Conservation (phyloP, 306 rosid species). For the Corylus americana region DNA sequence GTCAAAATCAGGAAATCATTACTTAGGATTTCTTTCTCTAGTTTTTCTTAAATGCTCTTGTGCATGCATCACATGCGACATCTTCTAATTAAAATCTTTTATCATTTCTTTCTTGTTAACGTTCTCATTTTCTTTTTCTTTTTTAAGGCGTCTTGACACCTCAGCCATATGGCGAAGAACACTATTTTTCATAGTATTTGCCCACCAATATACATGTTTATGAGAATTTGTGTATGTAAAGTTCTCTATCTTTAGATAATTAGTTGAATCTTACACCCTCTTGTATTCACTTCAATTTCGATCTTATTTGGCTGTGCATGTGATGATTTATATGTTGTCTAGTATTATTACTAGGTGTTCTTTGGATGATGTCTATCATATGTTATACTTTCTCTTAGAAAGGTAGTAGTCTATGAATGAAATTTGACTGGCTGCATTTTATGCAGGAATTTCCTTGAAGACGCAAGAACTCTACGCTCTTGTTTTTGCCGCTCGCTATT, state of each 20-base stretch:
- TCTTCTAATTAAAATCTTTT: neutral
- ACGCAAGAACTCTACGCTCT: constrained; percentile 56
- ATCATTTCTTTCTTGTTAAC: neutral
- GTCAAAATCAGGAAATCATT: neutral
- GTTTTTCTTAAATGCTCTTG: neutral
- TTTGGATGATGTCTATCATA: neutral
- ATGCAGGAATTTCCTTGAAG: constrained; percentile 51
- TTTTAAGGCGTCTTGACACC: no score
- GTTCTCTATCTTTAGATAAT: neutral
- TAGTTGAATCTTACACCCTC: neutral
- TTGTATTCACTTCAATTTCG: neutral
- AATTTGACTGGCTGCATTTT: neutral
- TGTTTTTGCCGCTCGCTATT: constrained; percentile 50
- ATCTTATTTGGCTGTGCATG: neutral
- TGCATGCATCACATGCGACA: neutral
- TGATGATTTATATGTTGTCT: neutral
- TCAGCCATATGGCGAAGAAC: neutral
- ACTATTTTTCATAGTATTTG: neutral
- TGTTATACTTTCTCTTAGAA: neutral
- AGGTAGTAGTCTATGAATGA: constrained; percentile 3
- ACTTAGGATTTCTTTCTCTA: neutral
- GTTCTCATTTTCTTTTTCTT: neutral
- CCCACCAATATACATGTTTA: neutral
- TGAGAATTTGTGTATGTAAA: neutral
- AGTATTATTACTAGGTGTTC: no score